Percentiles rank a stretch among this genome's conserved stretches.
These are phyloP conservation scores for Silene coronaria DNA, from an alignment of 179 eudicot species.

Conservation along the genomic window DNA sequence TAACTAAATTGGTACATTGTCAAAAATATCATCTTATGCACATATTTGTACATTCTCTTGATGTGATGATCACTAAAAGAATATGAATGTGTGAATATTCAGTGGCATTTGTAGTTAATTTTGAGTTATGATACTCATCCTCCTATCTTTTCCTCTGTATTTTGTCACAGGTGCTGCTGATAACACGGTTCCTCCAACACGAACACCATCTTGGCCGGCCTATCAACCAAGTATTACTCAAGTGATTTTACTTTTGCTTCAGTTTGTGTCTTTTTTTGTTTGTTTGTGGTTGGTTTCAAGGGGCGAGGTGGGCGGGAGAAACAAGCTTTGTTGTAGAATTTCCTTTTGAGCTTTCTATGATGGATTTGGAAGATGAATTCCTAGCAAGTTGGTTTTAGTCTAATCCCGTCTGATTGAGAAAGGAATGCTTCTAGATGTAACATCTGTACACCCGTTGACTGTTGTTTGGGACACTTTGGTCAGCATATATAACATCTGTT, in stretches of 20 bases:
- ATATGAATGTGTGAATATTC: background rate
- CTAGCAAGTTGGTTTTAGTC: conserved; percentile 2
- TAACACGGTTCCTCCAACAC: conserved; percentile 95
- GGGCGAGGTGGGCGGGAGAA: background rate
- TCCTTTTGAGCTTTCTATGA: background rate
- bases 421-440: background rate
- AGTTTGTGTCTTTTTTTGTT: background rate
- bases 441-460: background rate
- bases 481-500: background rate
- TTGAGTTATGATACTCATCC: conserved; percentile 5
- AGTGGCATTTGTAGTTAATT: background rate
- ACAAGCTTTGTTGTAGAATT: background rate
- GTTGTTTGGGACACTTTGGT: conserved; percentile 6
- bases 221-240: conserved; percentile 59
- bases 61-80: background rate
- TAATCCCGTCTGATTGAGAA: background rate
- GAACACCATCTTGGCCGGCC: conserved; percentile 89
- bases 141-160: background rate
- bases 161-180: conserved; percentile 59
- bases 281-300: background rate
- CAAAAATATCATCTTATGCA: background rate
- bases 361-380: background rate
- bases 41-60: conserved; percentile 1
- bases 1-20: background rate
- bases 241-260: conserved; percentile 1